These are phyloP conservation scores for Tulasnella calospora DNA, from an alignment of 768 basidiomycete species.

Conservation along the genomic window DNA sequence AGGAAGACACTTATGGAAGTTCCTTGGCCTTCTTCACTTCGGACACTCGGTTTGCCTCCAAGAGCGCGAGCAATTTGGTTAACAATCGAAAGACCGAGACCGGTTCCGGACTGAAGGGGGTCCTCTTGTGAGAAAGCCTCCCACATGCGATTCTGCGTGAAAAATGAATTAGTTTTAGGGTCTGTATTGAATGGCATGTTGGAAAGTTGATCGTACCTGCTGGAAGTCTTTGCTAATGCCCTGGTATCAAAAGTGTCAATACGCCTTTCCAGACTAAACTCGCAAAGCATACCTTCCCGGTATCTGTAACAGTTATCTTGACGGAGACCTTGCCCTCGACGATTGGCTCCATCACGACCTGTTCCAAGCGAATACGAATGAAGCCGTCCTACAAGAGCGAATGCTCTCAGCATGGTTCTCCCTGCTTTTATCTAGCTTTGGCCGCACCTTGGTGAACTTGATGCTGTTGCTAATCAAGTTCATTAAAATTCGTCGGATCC, in stretches of 20 bases:
- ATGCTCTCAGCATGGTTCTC: neutral
- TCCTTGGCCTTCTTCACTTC: slow-evolving; percentile 83
- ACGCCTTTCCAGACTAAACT: slow-evolving; percentile 15
- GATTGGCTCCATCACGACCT: slow-evolving; percentile 50
- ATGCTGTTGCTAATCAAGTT: slow-evolving; percentile 91
- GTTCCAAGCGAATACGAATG: slow-evolving; percentile 76
- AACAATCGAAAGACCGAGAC: slow-evolving; percentile 90
- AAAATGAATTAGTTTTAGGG: neutral
- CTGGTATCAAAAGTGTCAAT: slow-evolving; percentile 34
- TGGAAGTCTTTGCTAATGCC: slow-evolving; percentile 92
- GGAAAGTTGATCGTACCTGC: slow-evolving; percentile 48
- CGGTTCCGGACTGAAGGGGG: slow-evolving; percentile 86
- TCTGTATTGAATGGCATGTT: neutral
- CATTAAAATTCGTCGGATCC: slow-evolving; percentile 87
- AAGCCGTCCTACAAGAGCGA: slow-evolving; percentile 61
- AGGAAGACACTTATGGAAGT: slow-evolving; percentile 89
- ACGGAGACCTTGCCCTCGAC: slow-evolving; percentile 58
- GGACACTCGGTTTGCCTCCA: slow-evolving; percentile 89
- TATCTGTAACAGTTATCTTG: slow-evolving; percentile 80
- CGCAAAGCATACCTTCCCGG: slow-evolving; percentile 62
- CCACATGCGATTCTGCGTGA: slow-evolving; percentile 77
- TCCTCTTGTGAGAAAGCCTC: slow-evolving; percentile 98
- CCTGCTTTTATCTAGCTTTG: neutral
- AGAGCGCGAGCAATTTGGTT: slow-evolving; percentile 85
- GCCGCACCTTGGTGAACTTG: slow-evolving; percentile 77